A percentile compares a stretch with the other conserved stretches of the same genome.
phyloP scores from a whole-genome alignment of 2,329 filamentous ascomycete species.

The Ploettnerulaceae sp. region DNA sequence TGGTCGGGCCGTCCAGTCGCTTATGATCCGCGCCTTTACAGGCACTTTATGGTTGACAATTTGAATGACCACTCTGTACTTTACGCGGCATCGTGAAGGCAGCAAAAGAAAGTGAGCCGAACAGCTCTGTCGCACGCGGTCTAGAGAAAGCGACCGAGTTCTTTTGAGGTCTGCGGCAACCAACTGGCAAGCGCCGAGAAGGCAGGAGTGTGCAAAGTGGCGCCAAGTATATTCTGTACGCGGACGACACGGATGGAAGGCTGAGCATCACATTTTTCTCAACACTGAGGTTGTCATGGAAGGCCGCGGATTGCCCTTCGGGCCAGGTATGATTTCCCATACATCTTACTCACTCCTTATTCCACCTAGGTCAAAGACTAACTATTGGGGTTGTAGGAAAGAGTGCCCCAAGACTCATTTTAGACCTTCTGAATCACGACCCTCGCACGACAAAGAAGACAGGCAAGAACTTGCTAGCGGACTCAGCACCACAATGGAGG shows the following conservation, averaged over 20 bases:
- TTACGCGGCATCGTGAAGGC: neutral
- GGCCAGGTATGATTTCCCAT: slow-evolving; percentile 19
- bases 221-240: neutral
- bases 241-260: slow-evolving; percentile 1
- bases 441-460: slow-evolving; percentile 31
- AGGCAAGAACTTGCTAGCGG: slow-evolving; percentile 48
- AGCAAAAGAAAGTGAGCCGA: too few species aligned
- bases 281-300: neutral
- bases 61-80: neutral
- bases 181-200: neutral
- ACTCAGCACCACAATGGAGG: slow-evolving; percentile 49
- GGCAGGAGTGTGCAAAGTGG: neutral
- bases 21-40: neutral
- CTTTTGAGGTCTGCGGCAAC: too few species aligned
- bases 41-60: too few species aligned
- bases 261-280: neutral
- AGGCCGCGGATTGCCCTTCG: slow-evolving; percentile 1
- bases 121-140: too few species aligned
- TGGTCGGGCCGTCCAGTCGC: too few species aligned
- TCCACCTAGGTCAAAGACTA: slow-evolving; percentile 6
- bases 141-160: too few species aligned
- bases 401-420: slow-evolving; percentile 44
- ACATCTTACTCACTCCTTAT: neutral
- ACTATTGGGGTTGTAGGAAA: slow-evolving; percentile 40
- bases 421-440: slow-evolving; percentile 42